Percentiles rank a stretch among this genome's conserved stretches.
These are phyloP conservation scores for Carex cristatella DNA, from an alignment of 176 grass and related monocot species.

Conservation along the genomic window DNA sequence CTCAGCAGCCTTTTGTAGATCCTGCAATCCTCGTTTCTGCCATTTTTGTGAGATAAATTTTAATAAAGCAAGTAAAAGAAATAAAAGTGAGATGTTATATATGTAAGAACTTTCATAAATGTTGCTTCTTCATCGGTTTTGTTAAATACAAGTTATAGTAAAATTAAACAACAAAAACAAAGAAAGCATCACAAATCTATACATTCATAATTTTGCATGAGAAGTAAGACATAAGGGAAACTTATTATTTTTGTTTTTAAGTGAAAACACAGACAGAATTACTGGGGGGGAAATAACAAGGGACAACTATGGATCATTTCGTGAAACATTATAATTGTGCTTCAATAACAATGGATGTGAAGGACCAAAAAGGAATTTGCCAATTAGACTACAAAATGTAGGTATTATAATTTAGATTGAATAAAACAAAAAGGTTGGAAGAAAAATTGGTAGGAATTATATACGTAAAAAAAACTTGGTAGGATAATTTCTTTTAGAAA, in stretches of 20 bases:
- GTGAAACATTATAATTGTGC: not conserved
- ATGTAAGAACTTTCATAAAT: not conserved
- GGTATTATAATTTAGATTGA: not conserved
- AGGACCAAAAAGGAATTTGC: not conserved
- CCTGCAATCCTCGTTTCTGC: not conserved
- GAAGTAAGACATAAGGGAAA: not conserved
- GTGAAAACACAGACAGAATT: not conserved
- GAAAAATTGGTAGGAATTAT: not conserved
- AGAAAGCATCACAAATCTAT: not conserved
- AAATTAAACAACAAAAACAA: not conserved
- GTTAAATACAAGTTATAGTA: not conserved
- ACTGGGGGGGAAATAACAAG: not conserved
- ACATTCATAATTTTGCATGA: not conserved
- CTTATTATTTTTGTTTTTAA: not conserved
- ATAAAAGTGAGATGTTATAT: too few species aligned
- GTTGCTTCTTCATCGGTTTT: not conserved
- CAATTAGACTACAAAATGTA: conserved; percentile 5
- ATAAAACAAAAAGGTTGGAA: conserved; percentile 2
- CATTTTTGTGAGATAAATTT: conserved; percentile 5
- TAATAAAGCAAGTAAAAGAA: not conserved
- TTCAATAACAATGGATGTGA: not conserved
- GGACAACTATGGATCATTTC: not conserved
- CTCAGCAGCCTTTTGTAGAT: conserved; percentile 2
- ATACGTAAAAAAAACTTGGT: not conserved
- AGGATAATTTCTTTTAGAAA: not conserved